Evolutionary conservation across 257 asterid species (phyloP).

Genomic region (Plantago ovata): DNA sequence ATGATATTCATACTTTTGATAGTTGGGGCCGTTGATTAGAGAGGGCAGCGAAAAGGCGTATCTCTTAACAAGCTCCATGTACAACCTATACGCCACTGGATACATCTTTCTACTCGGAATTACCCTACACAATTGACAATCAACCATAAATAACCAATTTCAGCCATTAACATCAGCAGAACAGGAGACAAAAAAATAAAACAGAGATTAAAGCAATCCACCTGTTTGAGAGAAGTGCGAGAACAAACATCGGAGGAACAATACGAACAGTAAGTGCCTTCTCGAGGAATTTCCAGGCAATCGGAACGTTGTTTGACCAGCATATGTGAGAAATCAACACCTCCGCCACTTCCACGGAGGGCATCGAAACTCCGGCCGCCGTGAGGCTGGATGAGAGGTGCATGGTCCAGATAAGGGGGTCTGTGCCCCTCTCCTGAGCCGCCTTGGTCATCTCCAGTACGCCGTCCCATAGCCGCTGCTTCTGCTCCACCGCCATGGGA

Average conservation of each 20-base stretch:
- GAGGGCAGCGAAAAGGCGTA: conserved; percentile 73
- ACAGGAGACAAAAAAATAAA: background rate
- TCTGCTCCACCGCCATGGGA: conserved; percentile 29
- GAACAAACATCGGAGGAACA: conserved; percentile 75
- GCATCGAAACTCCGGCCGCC: conserved; percentile 64
- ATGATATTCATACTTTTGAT: conserved; percentile 49
- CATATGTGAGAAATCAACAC: conserved; percentile 81
- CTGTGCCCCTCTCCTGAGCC: conserved; percentile 69
- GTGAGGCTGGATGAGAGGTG: conserved; percentile 60
- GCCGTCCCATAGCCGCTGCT: conserved; percentile 50
- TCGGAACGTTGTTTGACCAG: conserved; percentile 70
- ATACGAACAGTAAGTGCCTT: conserved; percentile 65
- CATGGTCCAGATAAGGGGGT: conserved; percentile 80
- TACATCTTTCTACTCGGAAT: conserved; percentile 61
- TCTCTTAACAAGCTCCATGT: conserved; percentile 79
- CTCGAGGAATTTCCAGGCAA: conserved; percentile 90
- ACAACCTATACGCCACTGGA: conserved; percentile 81
- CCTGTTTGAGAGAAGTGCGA: conserved; percentile 85
- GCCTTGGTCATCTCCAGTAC: conserved; percentile 69
- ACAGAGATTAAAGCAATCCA: conserved; percentile 6
- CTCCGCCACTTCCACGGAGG: conserved; percentile 70
- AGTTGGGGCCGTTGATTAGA: conserved; percentile 69
- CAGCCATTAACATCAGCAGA: background rate
- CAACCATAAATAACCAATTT: background rate
- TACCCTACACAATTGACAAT: conserved; percentile 49